Conservation (phyloP, 768 basidiomycete species). For the Rubroboletus pulcherrimus region DNA sequence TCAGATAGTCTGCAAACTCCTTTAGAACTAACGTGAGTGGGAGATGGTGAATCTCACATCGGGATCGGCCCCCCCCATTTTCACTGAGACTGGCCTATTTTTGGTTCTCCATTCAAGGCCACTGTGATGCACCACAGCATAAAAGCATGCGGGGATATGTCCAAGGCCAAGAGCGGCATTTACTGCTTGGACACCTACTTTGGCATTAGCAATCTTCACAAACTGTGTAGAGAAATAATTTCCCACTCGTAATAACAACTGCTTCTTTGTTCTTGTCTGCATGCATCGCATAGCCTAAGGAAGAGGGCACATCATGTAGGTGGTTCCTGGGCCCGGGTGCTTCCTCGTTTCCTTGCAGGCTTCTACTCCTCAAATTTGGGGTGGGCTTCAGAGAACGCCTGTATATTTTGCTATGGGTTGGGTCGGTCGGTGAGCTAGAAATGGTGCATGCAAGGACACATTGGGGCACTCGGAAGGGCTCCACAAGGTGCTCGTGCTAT, state of each 20-base stretch:
- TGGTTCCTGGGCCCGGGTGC: no score
- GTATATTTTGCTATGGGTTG: no score
- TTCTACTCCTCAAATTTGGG: no score
- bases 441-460: conserved; percentile 15
- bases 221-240: not conserved
- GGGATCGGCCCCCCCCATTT: not conserved
- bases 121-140: not conserved
- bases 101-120: not conserved
- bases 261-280: no score
- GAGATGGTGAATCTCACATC: not conserved
- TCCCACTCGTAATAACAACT: not conserved
- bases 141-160: not conserved
- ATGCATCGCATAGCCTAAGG: no score
- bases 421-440: no score
- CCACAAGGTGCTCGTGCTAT: conserved; percentile 78
- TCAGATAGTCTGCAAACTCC: not conserved
- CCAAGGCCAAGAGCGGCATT: not conserved
- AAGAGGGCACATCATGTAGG: no score
- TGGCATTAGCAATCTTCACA: not conserved
- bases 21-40: not conserved
- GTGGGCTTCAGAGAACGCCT: no score
- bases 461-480: conserved; percentile 55
- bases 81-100: not conserved
- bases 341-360: not conserved
- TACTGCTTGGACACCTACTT: not conserved